A percentile compares a stretch with the other conserved stretches of the same genome.
phyloP scores from a whole-genome alignment of 345 rosid genomes.

The Arabis hirsuta region DNA sequence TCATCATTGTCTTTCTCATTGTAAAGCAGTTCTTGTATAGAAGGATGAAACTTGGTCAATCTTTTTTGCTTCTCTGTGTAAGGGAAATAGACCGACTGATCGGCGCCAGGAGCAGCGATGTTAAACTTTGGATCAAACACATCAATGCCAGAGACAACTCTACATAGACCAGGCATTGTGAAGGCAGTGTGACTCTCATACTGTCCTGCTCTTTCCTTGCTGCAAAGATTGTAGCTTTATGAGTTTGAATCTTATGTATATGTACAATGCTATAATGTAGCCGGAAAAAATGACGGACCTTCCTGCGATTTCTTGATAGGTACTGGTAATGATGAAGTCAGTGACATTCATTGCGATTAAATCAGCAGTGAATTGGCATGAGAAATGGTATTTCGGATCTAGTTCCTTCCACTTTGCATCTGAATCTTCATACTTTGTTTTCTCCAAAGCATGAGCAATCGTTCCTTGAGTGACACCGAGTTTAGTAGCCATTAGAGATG shows the following conservation, averaged over 20 bases:
- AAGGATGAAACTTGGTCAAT: slow-evolving; percentile 63
- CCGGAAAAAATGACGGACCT: slow-evolving; percentile 49
- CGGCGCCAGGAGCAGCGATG: slow-evolving; percentile 94
- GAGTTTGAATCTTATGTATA: slow-evolving; percentile 14
- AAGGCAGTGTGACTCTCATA: slow-evolving; percentile 85
- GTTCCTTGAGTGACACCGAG: slow-evolving; percentile 87
- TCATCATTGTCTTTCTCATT: slow-evolving; percentile 63
- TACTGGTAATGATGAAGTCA: slow-evolving; percentile 88
- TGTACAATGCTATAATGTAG: background rate
- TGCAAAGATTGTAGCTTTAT: slow-evolving; percentile 35
- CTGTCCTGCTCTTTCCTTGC: slow-evolving; percentile 82
- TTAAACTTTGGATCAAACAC: slow-evolving; percentile 95
- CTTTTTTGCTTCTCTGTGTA: slow-evolving; percentile 60
- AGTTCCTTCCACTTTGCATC: slow-evolving; percentile 89
- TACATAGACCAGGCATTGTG: slow-evolving; percentile 90
- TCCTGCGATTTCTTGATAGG: slow-evolving; percentile 97
- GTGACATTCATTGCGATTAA: slow-evolving; percentile 79
- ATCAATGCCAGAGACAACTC: slow-evolving; percentile 87
- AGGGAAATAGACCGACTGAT: slow-evolving; percentile 92
- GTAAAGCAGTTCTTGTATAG: slow-evolving; percentile 77
- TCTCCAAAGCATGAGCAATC: slow-evolving; percentile 94
- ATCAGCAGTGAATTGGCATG: slow-evolving; percentile 95
- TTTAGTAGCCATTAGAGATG: slow-evolving; percentile 77
- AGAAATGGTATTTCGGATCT: slow-evolving; percentile 87
- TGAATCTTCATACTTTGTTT: slow-evolving; percentile 88